Conservation (phyloP, 352 stramenopile genomes). For the Phytopythium delawarense region DNA sequence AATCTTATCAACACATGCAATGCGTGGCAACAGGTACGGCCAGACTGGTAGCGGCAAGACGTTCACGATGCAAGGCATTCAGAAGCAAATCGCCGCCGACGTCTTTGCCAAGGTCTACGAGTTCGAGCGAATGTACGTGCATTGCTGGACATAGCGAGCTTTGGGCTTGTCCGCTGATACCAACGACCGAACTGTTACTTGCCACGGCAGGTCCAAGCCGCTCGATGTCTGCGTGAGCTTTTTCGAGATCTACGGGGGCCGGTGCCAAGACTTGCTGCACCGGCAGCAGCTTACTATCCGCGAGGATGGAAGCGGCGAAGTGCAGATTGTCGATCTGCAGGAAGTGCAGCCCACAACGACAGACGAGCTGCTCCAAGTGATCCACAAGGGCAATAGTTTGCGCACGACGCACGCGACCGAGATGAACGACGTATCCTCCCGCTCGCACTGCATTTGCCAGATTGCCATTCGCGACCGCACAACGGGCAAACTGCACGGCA, state of each 20-base stretch:
- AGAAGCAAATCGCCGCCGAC: conserved; percentile 70
- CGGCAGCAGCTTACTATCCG: conserved; percentile 90
- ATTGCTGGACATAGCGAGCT: background rate
- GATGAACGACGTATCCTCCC: conserved; percentile 94
- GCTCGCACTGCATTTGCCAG: conserved; percentile 95
- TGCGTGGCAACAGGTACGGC: conserved; percentile 47
- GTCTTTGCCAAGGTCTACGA: conserved; percentile 73
- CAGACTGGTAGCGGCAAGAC: conserved; percentile 94
- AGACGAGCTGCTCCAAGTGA: conserved; percentile 91
- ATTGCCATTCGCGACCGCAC: conserved; percentile 76
- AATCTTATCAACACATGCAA: background rate
- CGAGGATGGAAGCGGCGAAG: conserved; percentile 92
- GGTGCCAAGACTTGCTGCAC: conserved; percentile 93
- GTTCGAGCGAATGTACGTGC: conserved; percentile 29
- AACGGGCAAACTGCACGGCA: conserved; percentile 61
- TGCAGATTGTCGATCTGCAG: conserved; percentile 94
- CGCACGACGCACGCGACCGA: conserved; percentile 96
- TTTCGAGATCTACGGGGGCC: conserved; percentile 97
- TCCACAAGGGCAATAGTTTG: conserved; percentile 89
- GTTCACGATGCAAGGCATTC: conserved; percentile 92
- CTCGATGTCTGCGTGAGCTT: conserved; percentile 91
- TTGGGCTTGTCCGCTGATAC: background rate
- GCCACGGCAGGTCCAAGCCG: conserved; percentile 28
- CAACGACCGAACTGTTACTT: background rate
- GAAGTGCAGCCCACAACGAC: conserved; percentile 87